Conservation (phyloP, 2,329 filamentous ascomycete genomes). For the Aspergillus hiratsukae region DNA sequence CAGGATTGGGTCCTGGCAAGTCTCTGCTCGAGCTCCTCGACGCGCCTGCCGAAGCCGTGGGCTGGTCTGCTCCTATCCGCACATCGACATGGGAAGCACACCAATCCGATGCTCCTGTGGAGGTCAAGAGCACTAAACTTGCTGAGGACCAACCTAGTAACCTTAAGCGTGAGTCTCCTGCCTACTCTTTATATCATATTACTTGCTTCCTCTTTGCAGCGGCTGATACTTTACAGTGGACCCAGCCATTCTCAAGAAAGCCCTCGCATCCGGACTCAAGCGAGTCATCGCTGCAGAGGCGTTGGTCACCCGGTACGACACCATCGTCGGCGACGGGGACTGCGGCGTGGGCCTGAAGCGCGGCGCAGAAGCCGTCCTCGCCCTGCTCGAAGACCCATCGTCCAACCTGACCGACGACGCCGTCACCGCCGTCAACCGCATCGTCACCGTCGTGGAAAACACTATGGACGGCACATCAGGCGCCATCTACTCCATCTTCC, state of each 20-base stretch:
- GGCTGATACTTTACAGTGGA: constrained; percentile 42
- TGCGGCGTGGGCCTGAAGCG: constrained; percentile 83
- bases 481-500: constrained; percentile 81
- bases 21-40: constrained; percentile 64
- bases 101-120: constrained; percentile 39
- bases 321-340: constrained; percentile 84
- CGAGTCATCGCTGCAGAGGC: constrained; percentile 60
- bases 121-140: constrained; percentile 38
- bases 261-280: constrained; percentile 53
- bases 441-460: constrained; percentile 61
- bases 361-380: constrained; percentile 65
- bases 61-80: constrained; percentile 60
- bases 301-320: constrained; percentile 65
- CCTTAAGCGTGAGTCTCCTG: constrained; percentile 42
- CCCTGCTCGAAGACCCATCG: constrained; percentile 36
- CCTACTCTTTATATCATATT: not conserved
- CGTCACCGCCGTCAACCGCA: constrained; percentile 55
- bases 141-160: constrained; percentile 50
- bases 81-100: constrained; percentile 55
- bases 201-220: not conserved
- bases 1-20: constrained; percentile 50
- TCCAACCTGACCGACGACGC: constrained; percentile 52
- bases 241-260: constrained; percentile 46
- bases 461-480: constrained; percentile 72
- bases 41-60: constrained; percentile 61